Evolutionary conservation across 805 yeast species (phyloP).

Genomic region (Saturnispora mendoncae): DNA sequence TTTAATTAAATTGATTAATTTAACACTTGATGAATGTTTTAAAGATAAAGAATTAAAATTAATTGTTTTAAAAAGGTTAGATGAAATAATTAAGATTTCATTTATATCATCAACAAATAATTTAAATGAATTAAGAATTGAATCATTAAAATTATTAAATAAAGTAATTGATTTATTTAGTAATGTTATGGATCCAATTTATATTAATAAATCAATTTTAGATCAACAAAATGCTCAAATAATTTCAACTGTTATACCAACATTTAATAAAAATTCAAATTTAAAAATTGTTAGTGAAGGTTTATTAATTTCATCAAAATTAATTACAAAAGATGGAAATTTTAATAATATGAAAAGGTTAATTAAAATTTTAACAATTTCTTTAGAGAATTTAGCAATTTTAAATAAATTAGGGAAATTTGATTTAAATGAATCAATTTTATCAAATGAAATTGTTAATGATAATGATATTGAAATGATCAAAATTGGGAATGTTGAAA

Average conservation of each 20-base stretch:
- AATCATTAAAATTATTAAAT: slow-evolving; percentile 61
- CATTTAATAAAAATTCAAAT: slow-evolving; percentile 66
- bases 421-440: too few species aligned
- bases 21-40: slow-evolving; percentile 33
- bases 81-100: slow-evolving; percentile 67
- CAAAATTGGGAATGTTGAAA: slow-evolving; percentile 48
- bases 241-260: slow-evolving; percentile 80
- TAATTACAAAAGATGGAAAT: slow-evolving; percentile 52
- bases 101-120: slow-evolving; percentile 76
- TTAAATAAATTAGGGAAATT: slow-evolving; percentile 17
- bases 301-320: slow-evolving; percentile 65
- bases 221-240: slow-evolving; percentile 96
- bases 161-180: slow-evolving; percentile 54
- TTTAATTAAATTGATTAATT: slow-evolving; percentile 38
- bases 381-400: slow-evolving; percentile 50
- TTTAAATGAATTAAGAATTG: slow-evolving; percentile 46
- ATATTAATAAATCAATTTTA: slow-evolving; percentile 58
- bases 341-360: slow-evolving; percentile 45
- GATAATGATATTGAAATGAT: slow-evolving; percentile 31
- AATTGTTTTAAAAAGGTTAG: slow-evolving; percentile 37
- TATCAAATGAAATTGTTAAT: neutral
- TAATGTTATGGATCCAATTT: slow-evolving; percentile 58
- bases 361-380: slow-evolving; percentile 51
- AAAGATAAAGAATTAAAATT: slow-evolving; percentile 32
- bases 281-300: slow-evolving; percentile 71